Conservation (phyloP, 257 asterid species). For the Penstemon davidsonii region DNA sequence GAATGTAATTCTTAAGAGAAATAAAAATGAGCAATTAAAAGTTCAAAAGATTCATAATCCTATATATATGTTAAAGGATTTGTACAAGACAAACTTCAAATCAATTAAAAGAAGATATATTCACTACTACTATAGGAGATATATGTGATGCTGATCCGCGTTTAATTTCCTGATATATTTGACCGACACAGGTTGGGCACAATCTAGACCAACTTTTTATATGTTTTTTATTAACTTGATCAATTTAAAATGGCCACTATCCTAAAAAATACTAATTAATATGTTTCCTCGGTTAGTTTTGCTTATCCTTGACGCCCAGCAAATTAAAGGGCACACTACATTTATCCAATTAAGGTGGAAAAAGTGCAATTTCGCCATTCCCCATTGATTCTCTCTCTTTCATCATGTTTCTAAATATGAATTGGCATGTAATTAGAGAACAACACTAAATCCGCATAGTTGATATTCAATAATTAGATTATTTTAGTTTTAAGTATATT, state of each 20-base stretch:
- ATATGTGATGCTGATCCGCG: slow-evolving; percentile 8
- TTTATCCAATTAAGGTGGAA: slow-evolving; percentile 17
- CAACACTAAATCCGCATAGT: background rate
- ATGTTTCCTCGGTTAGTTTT: background rate
- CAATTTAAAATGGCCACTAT: slow-evolving; percentile 20
- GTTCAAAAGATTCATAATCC: background rate
- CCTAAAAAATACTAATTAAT: background rate
- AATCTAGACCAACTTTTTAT: slow-evolving; percentile 6
- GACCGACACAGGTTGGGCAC: slow-evolving; percentile 27
- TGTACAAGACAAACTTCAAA: background rate
- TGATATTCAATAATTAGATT: too few species aligned
- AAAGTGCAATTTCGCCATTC: slow-evolving; percentile 21
- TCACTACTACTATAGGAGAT: background rate
- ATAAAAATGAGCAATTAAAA: too few species aligned
- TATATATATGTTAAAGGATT: background rate
- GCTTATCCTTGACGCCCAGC: slow-evolving; percentile 20
- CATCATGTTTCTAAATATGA: background rate
- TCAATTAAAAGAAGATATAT: background rate
- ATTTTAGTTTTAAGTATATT: too few species aligned
- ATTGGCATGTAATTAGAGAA: slow-evolving; percentile 20
- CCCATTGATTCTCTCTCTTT: slow-evolving; percentile 4
- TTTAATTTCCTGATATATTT: background rate
- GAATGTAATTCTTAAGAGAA: too few species aligned
- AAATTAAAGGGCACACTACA: slow-evolving; percentile 1
- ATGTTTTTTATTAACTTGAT: background rate